Evolutionary conservation across 805 yeast genomes (phyloP).

Genomic region (Lachancea kluyveri): DNA sequence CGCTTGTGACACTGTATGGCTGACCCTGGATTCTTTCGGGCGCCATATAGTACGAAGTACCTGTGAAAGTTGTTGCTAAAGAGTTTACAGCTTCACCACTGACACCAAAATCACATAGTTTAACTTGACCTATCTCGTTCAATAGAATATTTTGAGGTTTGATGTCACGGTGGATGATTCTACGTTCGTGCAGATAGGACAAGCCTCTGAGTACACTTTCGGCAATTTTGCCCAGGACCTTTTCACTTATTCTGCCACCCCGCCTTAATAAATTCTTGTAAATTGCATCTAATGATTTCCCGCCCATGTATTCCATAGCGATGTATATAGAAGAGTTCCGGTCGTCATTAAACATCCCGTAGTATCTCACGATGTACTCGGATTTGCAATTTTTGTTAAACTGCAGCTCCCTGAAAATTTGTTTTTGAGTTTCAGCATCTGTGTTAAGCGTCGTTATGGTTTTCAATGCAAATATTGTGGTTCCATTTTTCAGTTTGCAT

Average conservation of each 20-base stretch:
- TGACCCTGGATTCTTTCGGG: slow-evolving; percentile 96
- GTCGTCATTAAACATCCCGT: slow-evolving; percentile 83
- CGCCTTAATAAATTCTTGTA: slow-evolving; percentile 66
- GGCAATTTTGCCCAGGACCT: slow-evolving; percentile 85
- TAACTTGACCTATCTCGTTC: slow-evolving; percentile 72
- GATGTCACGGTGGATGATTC: slow-evolving; percentile 90
- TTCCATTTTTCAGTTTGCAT: slow-evolving; percentile 56
- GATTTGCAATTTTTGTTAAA: slow-evolving; percentile 79
- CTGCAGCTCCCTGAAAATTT: slow-evolving; percentile 84
- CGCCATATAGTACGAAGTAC: slow-evolving; percentile 97
- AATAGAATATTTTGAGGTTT: slow-evolving; percentile 90
- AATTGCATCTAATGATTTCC: slow-evolving; percentile 84
- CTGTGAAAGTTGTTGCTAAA: slow-evolving; percentile 92
- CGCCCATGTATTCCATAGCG: slow-evolving; percentile 97
- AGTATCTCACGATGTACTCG: slow-evolving; percentile 82
- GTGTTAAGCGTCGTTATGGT: slow-evolving; percentile 39
- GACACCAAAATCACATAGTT: slow-evolving; percentile 95
- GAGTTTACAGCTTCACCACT: slow-evolving; percentile 96
- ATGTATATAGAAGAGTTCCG: slow-evolving; percentile 77
- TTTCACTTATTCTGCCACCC: slow-evolving; percentile 87
- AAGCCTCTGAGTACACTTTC: slow-evolving; percentile 80
- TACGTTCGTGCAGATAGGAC: slow-evolving; percentile 79
- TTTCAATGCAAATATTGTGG: slow-evolving; percentile 75
- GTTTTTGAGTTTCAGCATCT: slow-evolving; percentile 82
- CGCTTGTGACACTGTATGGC: slow-evolving; percentile 91